Conservation (phyloP, 2,329 filamentous ascomycete species). For the Claviceps africana region DNA sequence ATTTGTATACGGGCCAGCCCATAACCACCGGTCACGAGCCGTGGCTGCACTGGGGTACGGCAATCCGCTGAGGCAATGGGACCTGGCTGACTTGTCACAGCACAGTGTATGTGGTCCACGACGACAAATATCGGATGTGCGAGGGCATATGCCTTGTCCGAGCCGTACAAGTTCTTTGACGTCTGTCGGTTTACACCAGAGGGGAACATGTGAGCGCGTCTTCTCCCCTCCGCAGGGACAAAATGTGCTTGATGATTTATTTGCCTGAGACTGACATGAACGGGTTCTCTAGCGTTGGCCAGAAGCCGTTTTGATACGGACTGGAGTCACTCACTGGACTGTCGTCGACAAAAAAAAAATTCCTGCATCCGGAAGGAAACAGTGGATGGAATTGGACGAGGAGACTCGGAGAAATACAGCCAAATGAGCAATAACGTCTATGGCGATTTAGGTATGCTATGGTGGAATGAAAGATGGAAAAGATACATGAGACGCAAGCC, state of each 20-base stretch:
- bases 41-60: constrained; percentile 24
- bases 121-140: constrained; percentile 21
- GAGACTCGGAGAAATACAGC: constrained; percentile 12
- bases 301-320: constrained; percentile 12
- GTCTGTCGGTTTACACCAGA: constrained; percentile 22
- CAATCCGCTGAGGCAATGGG: neutral
- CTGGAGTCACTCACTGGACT: no score
- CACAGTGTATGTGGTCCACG: constrained; percentile 23
- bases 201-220: constrained; percentile 20
- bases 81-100: constrained; percentile 9
- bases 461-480: neutral
- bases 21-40: constrained; percentile 19
- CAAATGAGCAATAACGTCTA: neutral
- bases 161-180: constrained; percentile 19
- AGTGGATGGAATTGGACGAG: no score
- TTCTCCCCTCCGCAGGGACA: neutral
- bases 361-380: neutral
- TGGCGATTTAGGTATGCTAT: neutral
- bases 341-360: neutral
- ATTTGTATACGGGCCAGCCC: constrained; percentile 17
- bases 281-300: constrained; percentile 12
- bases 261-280: neutral
- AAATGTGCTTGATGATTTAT: neutral
- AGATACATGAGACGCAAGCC: no score
- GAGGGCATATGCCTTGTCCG: constrained; percentile 16